A percentile compares a stretch with the other conserved stretches of the same genome.
Evolutionary conservation across 106 monocot genomes (phyloP).

Genomic region (Phalaenopsis equestris): DNA sequence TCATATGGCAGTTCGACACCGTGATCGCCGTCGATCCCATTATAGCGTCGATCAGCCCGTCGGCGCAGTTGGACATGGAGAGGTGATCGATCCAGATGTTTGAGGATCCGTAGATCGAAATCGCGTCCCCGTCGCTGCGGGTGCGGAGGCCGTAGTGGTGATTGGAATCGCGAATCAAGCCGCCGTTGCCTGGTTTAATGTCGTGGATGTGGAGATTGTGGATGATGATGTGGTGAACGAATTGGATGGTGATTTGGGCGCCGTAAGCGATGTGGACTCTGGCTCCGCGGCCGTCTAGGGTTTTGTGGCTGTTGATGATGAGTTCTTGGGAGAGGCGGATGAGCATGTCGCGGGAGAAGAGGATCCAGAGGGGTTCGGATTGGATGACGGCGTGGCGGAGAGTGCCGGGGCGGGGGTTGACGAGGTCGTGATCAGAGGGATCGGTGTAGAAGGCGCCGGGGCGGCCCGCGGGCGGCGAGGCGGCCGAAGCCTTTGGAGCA

Average conservation of each 20-base stretch:
- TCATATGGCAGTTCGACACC: constrained; percentile 50
- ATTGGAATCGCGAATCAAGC: constrained; percentile 26
- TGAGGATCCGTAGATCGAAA: constrained; percentile 35
- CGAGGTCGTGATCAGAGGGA: constrained; percentile 28
- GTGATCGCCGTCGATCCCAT: constrained; percentile 53
- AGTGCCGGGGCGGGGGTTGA: constrained; percentile 30
- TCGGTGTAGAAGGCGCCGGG: constrained; percentile 31
- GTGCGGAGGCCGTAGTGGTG: constrained; percentile 28
- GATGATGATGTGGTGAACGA: constrained; percentile 43
- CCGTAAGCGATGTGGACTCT: constrained; percentile 30
- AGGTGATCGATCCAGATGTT: constrained; percentile 55
- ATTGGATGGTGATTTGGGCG: constrained; percentile 21
- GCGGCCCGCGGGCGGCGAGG: constrained; percentile 19
- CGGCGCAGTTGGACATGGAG: constrained; percentile 8
- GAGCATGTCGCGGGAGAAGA: constrained; percentile 40
- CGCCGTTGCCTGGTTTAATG: constrained; percentile 20
- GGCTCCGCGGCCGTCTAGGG: constrained; percentile 48
- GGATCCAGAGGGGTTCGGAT: constrained; percentile 26
- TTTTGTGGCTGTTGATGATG: constrained; percentile 42
- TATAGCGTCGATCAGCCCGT: constrained; percentile 30
- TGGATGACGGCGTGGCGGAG: constrained; percentile 17
- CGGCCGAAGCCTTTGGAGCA: constrained; percentile 28
- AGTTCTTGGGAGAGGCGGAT: constrained; percentile 46
- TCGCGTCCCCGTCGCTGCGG: constrained; percentile 49
- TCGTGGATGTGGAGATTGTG: constrained; percentile 56